Evolutionary conservation across 495 filamentous ascomycete genomes (phyloP).

Genomic region (Penicillium longicatenatum): DNA sequence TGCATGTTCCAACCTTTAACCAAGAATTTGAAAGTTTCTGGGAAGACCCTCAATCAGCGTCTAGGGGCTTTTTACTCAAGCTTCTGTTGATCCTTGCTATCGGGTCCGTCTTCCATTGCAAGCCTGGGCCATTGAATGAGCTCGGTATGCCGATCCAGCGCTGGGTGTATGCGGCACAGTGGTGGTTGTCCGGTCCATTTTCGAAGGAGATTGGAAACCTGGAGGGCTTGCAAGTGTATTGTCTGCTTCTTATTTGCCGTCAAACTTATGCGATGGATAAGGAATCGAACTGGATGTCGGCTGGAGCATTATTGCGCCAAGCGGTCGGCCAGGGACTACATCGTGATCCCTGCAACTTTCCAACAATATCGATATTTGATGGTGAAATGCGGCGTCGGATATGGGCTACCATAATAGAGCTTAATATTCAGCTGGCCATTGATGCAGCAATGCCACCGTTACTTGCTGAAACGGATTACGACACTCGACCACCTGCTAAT

Average conservation of each 20-base stretch:
- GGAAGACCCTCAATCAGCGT: constrained; percentile 36
- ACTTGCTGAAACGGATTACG: constrained; percentile 52
- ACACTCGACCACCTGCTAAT: constrained; percentile 53
- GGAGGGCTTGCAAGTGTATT: constrained; percentile 50
- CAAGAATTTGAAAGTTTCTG: constrained; percentile 49
- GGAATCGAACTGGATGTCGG: constrained; percentile 50
- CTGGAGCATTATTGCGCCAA: constrained; percentile 47
- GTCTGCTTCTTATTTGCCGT: constrained; percentile 51
- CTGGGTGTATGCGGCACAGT: constrained; percentile 56
- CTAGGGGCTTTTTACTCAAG: constrained; percentile 24
- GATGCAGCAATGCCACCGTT: constrained; percentile 51
- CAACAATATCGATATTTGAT: constrained; percentile 44
- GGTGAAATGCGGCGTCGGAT: constrained; percentile 55
- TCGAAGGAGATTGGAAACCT: constrained; percentile 47
- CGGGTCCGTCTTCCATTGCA: constrained; percentile 41
- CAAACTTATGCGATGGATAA: constrained; percentile 46
- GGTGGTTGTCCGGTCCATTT: constrained; percentile 53
- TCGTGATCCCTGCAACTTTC: constrained; percentile 53
- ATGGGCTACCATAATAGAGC: constrained; percentile 60
- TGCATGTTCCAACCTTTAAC: constrained; percentile 59
- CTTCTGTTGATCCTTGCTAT: constrained; percentile 49
- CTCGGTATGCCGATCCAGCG: constrained; percentile 35
- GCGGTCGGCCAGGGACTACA: constrained; percentile 57
- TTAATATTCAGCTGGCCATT: constrained; percentile 51
- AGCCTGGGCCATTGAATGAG: constrained; percentile 23